Evolutionary conservation across 768 basidiomycete species (phyloP), one percentile per base, ranked within the genome.

Genomic region (Tricholoma hemisulphureum): DNA sequence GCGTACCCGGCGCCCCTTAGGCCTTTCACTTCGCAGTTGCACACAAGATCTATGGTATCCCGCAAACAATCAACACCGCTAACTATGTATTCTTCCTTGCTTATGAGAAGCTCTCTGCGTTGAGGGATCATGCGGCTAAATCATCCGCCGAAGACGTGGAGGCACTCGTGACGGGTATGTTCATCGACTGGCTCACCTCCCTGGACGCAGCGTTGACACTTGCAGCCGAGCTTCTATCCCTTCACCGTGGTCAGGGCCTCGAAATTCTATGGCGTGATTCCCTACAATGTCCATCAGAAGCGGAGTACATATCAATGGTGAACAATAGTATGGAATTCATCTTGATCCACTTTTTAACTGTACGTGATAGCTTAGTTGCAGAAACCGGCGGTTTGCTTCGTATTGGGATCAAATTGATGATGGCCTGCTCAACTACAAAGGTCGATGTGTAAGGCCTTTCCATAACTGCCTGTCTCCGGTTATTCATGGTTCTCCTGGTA

Each of bases 31-130:
- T 45, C 57, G 1, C 60, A 88, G 95, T 95, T 21, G 85, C 93
- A 0, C 95, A 99, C 76, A 93, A 92, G 76, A 96, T 99, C 63
- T 99, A 96, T 65, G 96, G 96, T 1, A 76, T 97, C 2, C 93
- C 96, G 0, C 96, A 98, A 68, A 97, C 96, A 0, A 95, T 99
- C 75, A 99, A 99, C 69, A 87, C 89, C 0, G 96, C 96, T 0
- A 98, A 97, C 68, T 98, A 98, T 62, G 93, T 95, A 26, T 98
- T 96, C 69, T 99, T 98, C 67, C 83, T 93, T 41, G 96, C 95
- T 0, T 95, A 88, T 69, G 83, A 93, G 63, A 91, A 96, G 62
- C 80, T 98, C 1, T 85, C 89, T 61, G 75, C 77, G 10, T 78
- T 92, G 43, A 74, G 83, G 49, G 67, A 67, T 46, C 67, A 59